Percentiles rank a stretch among this genome's conserved stretches.
Evolutionary conservation across 2,329 filamentous ascomycete genomes (phyloP).

Genomic region (Dryadomyces sulphureus): DNA sequence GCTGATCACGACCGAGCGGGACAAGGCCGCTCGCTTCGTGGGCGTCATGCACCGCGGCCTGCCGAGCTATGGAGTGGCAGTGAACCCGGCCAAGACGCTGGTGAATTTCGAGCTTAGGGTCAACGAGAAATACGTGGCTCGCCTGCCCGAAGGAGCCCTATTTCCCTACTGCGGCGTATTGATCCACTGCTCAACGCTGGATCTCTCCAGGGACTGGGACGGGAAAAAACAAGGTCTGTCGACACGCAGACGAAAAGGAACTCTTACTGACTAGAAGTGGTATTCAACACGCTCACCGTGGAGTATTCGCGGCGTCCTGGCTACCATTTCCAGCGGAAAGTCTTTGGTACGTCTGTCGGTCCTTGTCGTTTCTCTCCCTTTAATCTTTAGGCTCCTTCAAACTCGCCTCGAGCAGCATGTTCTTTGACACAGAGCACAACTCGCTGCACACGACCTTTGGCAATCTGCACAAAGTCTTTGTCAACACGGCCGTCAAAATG

Average conservation of each 20-base stretch:
- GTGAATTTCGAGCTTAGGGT: conserved; percentile 64
- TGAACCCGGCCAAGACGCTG: conserved; percentile 67
- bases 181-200: conserved; percentile 61
- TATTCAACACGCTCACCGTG: conserved; percentile 64
- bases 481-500: conserved; percentile 65
- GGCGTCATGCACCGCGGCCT: conserved; percentile 67
- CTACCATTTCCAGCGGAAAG: conserved; percentile 64
- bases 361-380: not conserved
- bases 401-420: conserved; percentile 72
- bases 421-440: conserved; percentile 71
- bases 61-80: conserved; percentile 62
- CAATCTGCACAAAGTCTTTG: conserved; percentile 65
- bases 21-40: conserved; percentile 59
- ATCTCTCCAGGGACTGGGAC: conserved; percentile 55
- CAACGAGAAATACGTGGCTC: conserved; percentile 34
- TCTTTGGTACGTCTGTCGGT: conserved; percentile 40
- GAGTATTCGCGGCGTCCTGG: conserved; percentile 61
- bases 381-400: conserved; percentile 47
- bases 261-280: conserved; percentile 18
- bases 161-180: conserved; percentile 84
- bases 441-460: conserved; percentile 47
- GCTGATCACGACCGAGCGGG: conserved; percentile 58
- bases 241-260: conserved; percentile 5
- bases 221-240: conserved; percentile 30
- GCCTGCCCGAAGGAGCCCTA: conserved; percentile 20